A percentile compares a stretch with the other conserved stretches of the same genome.
Conservation (phyloP, 2,329 filamentous ascomycete species). For the Neonectria ditissima region DNA sequence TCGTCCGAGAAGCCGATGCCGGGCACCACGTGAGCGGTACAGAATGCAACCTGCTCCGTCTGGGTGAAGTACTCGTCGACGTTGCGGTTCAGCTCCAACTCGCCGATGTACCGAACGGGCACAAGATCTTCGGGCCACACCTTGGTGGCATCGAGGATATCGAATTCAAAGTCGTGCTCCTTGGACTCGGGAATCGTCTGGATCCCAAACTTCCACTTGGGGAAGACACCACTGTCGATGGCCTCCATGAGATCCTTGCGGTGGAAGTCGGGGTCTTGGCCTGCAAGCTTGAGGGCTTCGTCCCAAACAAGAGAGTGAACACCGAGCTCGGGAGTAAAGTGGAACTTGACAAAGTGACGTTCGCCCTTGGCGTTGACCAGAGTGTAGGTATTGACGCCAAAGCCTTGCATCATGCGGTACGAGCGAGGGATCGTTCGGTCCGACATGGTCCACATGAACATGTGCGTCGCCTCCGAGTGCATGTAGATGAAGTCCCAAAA, state of each 20-base stretch:
- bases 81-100: slow-evolving; percentile 83
- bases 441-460: slow-evolving; percentile 84
- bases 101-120: slow-evolving; percentile 81
- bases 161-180: slow-evolving; percentile 84
- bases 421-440: slow-evolving; percentile 80
- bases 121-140: slow-evolving; percentile 84
- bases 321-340: slow-evolving; percentile 79
- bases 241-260: slow-evolving; percentile 81
- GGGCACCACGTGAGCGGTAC: slow-evolving; percentile 81
- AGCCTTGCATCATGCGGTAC: slow-evolving; percentile 88
- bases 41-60: slow-evolving; percentile 87
- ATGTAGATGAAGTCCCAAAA: slow-evolving; percentile 79
- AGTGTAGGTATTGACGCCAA: slow-evolving; percentile 84
- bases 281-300: slow-evolving; percentile 79
- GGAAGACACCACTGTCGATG: slow-evolving; percentile 77
- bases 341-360: slow-evolving; percentile 81
- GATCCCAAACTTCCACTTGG: slow-evolving; percentile 86
- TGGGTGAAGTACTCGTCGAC: slow-evolving; percentile 85
- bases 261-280: slow-evolving; percentile 85
- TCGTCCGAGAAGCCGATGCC: slow-evolving; percentile 84
- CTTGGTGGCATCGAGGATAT: slow-evolving; percentile 87
- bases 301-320: slow-evolving; percentile 84
- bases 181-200: slow-evolving; percentile 79
- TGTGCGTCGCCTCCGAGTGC: slow-evolving; percentile 78
- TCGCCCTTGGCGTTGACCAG: slow-evolving; percentile 76